A percentile compares a stretch with the other conserved stretches of the same genome.
phyloP scores from a whole-genome alignment of 352 stramenopile genomes.

The Phytophthora lateralis region DNA sequence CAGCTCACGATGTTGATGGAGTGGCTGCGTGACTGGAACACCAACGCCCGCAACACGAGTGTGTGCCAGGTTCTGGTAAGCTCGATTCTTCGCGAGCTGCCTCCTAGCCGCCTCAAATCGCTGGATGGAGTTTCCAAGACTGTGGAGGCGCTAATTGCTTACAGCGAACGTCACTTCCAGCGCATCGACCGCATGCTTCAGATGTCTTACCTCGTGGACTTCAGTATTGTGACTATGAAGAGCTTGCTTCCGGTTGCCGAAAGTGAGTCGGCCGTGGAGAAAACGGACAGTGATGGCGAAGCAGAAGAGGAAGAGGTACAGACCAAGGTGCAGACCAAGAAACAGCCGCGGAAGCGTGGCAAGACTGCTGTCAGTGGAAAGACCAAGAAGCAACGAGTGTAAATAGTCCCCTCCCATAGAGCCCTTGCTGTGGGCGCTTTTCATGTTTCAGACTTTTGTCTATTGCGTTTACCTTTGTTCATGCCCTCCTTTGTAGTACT shows the following conservation, averaged over 20 bases:
- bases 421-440: slow-evolving; percentile 14
- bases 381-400: slow-evolving; percentile 59
- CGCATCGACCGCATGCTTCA: slow-evolving; percentile 96
- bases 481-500: slow-evolving; percentile 5
- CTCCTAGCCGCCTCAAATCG: slow-evolving; percentile 67
- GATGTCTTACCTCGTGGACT: slow-evolving; percentile 97
- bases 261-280: slow-evolving; percentile 37
- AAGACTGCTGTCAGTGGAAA: slow-evolving; percentile 24
- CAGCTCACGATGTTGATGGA: slow-evolving; percentile 91
- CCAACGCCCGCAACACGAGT: slow-evolving; percentile 93
- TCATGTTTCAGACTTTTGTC: slow-evolving; percentile 11
- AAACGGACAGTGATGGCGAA: slow-evolving; percentile 49
- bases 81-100: slow-evolving; percentile 82
- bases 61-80: slow-evolving; percentile 95
- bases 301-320: slow-evolving; percentile 9
- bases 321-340: slow-evolving; percentile 23
- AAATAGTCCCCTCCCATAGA: slow-evolving; percentile 42
- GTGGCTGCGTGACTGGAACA: slow-evolving; percentile 98
- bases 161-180: slow-evolving; percentile 98
- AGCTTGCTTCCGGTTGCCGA: slow-evolving; percentile 63
- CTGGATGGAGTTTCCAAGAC: slow-evolving; percentile 78
- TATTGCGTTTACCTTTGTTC: slow-evolving; percentile 19
- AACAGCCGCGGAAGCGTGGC: slow-evolving; percentile 33
- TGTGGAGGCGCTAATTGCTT: slow-evolving; percentile 94
- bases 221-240: slow-evolving; percentile 89